These are phyloP conservation scores for Glebionis coronaria DNA, from an alignment of 129 eudicot genomes.

Conservation along the genomic window DNA sequence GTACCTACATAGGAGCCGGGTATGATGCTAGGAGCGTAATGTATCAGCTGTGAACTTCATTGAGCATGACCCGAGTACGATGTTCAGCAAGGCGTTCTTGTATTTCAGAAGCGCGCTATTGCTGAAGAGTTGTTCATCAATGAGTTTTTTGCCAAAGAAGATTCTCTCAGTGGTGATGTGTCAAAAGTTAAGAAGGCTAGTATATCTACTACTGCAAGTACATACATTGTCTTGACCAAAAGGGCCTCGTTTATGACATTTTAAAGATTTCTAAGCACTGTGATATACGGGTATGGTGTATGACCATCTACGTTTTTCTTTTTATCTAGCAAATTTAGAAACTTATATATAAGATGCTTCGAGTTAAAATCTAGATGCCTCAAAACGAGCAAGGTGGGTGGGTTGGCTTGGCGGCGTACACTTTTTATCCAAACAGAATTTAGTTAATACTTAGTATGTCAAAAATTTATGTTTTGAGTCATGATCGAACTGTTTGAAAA, in stretches of 20 bases:
- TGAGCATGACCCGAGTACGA: conserved; percentile 70
- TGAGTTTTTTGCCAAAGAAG: conserved; percentile 37
- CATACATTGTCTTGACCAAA: conserved; percentile 28
- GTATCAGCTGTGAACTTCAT: conserved; percentile 82
- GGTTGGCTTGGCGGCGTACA: no score
- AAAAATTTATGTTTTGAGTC: no score
- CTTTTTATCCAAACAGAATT: no score
- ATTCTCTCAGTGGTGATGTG: conserved; percentile 29
- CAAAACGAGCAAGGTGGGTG: no score
- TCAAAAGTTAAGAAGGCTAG: conserved; percentile 46
- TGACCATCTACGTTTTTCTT: not conserved
- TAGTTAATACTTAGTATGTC: no score
- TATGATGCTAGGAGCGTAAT: conserved; percentile 56
- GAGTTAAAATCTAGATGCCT: not conserved
- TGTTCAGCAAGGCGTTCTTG: conserved; percentile 50
- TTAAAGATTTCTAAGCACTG: conserved; percentile 12
- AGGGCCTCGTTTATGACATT: conserved; percentile 7
- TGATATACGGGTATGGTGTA: conserved; percentile 26
- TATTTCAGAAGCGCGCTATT: conserved; percentile 46
- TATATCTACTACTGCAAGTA: conserved; percentile 64
- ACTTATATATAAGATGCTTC: not conserved
- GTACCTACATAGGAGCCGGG: no score
- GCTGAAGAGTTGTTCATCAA: conserved; percentile 59
- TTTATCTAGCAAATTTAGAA: conserved; percentile 14
- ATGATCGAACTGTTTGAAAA: no score